Evolutionary conservation across 345 rosid genomes (phyloP), one percentile per base, ranked within the genome.

Genomic region (Noccaea caerulescens): DNA sequence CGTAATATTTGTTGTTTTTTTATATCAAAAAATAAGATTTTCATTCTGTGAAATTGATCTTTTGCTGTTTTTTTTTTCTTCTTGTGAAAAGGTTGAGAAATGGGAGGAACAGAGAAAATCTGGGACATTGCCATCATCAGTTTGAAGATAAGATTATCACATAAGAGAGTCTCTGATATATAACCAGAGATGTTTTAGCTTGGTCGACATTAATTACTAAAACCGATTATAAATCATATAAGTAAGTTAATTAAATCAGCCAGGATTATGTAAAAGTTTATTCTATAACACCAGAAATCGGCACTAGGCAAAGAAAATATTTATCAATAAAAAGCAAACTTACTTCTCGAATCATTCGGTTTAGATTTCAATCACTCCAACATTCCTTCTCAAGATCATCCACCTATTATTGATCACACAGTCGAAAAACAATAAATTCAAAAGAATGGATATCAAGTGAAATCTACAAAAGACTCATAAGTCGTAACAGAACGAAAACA

Each of bases 81-180:
- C 5, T n/a, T 11, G 14, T 41, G 13, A 11, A 11, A 56, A 72
- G 77, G 72, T 58, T 30, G 66, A 73, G 4, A 73, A 49, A 41
- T 73, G 72, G 77, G 77, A 73, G 1, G 60, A 66, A 39, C 66
- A 73, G 27, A 66, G 67, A 58, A 57, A 58, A 36, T 41, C 13
- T 37, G 72, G 77, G 34, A 66, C 72, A 12, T 33, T 73, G 6
- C 45, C 66, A 8, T 46, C 67, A 1, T 65, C 77, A 1, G 8
- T 58, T 4, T 73, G 18, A 73, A 41, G 42, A 47, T n/a, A 10
- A 10, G 30, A 32, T 1, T 12, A 23, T 0, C 1, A 5, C 27
- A 18, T 8, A 3, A 18, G 30, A 1, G 46, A 16, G 54, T 18
- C 20, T 56, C 8, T 33, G 2, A 5, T 33, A 37, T 3, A 38